Evolutionary conservation across 2,329 filamentous ascomycete genomes (phyloP).

Genomic region (Aspergillus pseudotamarii): DNA sequence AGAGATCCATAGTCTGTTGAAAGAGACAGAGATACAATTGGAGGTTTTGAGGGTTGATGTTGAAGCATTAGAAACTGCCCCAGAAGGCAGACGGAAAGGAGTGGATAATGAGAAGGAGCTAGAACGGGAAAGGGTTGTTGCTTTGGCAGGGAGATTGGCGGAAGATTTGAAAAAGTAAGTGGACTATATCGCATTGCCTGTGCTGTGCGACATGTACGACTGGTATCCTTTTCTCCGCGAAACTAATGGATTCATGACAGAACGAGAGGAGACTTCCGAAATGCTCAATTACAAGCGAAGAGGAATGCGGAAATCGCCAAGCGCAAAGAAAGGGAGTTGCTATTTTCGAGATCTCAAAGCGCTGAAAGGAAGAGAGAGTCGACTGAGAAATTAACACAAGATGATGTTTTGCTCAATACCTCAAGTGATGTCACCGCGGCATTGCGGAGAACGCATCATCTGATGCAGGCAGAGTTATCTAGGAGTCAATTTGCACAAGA

Average conservation of each 20-base stretch:
- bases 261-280: constrained; percentile 71
- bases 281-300: constrained; percentile 79
- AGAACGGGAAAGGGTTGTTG: constrained; percentile 67
- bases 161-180: constrained; percentile 73
- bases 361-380: constrained; percentile 32
- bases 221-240: neutral
- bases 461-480: constrained; percentile 82
- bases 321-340: constrained; percentile 72
- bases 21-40: constrained; percentile 79
- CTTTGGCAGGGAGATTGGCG: constrained; percentile 66
- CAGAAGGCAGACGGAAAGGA: constrained; percentile 36
- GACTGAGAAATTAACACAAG: constrained; percentile 62
- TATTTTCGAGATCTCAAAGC: constrained; percentile 61
- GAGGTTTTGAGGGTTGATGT: constrained; percentile 79
- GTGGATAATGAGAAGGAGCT: constrained; percentile 57
- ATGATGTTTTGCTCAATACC: constrained; percentile 73
- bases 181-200: neutral
- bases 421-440: constrained; percentile 83
- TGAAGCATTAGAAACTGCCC: constrained; percentile 63
- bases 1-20: constrained; percentile 78
- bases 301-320: constrained; percentile 73
- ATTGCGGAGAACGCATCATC: constrained; percentile 79
- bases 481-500: constrained; percentile 88
- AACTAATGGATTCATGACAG: constrained; percentile 32
- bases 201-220: neutral